Percentiles rank a stretch among this genome's conserved stretches.
Evolutionary conservation across 139 green algal genomes (phyloP).

Genomic region (Asterochloris erici): DNA sequence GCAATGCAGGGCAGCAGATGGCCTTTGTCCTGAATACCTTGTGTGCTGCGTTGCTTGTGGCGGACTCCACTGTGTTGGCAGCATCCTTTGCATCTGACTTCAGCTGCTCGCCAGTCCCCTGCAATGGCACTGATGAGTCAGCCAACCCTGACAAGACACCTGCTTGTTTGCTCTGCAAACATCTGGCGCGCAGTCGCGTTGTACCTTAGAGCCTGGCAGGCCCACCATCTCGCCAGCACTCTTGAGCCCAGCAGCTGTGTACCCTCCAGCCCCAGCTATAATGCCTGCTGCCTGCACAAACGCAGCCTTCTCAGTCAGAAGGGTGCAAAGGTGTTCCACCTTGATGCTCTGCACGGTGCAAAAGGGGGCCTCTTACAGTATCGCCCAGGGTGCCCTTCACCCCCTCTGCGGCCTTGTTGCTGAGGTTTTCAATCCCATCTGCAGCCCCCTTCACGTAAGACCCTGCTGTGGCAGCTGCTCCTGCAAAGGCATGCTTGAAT

Average conservation of each 20-base stretch:
- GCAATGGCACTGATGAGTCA: background rate
- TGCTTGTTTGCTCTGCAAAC: no score
- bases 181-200: background rate
- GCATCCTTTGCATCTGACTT: background rate
- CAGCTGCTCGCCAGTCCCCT: background rate
- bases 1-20: background rate
- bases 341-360: no score
- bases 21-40: background rate
- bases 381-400: no score
- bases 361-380: no score
- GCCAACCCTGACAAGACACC: background rate
- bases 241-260: slow-evolving; percentile 11
- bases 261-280: background rate
- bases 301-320: no score
- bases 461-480: no score
- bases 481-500: no score
- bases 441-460: no score
- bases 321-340: no score
- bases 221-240: background rate
- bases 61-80: background rate
- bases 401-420: no score
- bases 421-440: no score
- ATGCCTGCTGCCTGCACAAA: no score
- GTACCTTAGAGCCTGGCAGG: slow-evolving; percentile 1
- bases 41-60: background rate